Evolutionary conservation across 768 basidiomycete species (phyloP).

Genomic region (Lyophyllum semitale): DNA sequence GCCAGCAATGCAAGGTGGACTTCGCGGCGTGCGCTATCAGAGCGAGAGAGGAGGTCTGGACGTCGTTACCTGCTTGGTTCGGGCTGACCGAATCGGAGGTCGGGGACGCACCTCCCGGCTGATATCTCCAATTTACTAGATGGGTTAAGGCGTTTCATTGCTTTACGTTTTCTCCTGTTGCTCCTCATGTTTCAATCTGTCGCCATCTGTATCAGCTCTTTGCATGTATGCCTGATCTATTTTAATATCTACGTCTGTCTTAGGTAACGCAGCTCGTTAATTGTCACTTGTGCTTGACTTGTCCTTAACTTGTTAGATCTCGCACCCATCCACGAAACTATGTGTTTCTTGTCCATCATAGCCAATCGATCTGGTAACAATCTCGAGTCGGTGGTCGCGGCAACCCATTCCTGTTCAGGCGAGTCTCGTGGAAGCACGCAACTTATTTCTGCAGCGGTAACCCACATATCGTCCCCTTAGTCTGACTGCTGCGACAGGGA

Average conservation of each 20-base stretch:
- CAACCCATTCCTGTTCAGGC: too few relatives aligned
- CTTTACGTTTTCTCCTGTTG: not conserved
- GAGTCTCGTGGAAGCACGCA: too few relatives aligned
- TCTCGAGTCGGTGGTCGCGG: too few relatives aligned
- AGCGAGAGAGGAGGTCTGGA: constrained; percentile 64
- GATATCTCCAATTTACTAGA: not conserved
- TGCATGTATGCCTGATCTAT: not conserved
- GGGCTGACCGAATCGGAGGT: constrained; percentile 34
- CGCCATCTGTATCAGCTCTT: not conserved
- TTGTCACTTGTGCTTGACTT: too few relatives aligned
- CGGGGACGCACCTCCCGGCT: not conserved
- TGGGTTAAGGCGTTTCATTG: not conserved
- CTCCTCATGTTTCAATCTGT: not conserved
- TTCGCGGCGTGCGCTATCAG: constrained; percentile 38
- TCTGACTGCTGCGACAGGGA: not conserved
- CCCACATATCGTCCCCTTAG: too few relatives aligned
- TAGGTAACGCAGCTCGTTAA: too few relatives aligned
- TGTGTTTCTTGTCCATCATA: too few relatives aligned
- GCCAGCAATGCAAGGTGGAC: constrained; percentile 49
- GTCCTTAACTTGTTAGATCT: too few relatives aligned
- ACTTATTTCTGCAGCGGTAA: too few relatives aligned
- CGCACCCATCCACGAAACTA: too few relatives aligned
- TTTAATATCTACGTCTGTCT: too few relatives aligned
- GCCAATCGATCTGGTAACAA: too few relatives aligned
- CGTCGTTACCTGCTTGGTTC: constrained; percentile 64